Percentiles rank a stretch among this genome's conserved stretches.
phyloP scores from a whole-genome alignment of 768 basidiomycete genomes.

The Termitomyces sp. region DNA sequence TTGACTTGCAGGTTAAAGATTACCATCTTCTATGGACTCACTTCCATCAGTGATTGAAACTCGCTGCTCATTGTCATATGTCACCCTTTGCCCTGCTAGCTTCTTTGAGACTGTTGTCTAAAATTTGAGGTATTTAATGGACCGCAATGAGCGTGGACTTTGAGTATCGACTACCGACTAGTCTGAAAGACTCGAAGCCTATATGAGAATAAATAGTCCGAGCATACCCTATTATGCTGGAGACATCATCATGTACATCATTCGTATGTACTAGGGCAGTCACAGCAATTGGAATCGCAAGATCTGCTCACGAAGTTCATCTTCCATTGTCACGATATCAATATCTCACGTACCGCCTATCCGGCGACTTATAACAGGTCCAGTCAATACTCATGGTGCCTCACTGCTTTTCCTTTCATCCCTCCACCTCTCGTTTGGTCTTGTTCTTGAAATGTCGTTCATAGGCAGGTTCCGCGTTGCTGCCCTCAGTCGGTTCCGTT shows the following conservation, averaged over 20 bases:
- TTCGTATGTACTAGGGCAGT: neutral
- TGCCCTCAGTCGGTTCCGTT: neutral
- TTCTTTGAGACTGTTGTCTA: neutral
- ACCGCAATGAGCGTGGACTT: too few species aligned
- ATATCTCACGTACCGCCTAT: neutral
- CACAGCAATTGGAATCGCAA: neutral
- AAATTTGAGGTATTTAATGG: too few species aligned
- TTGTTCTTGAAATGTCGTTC: slow-evolving; percentile 8
- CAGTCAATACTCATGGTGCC: neutral
- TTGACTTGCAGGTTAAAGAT: too few species aligned
- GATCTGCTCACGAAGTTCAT: neutral
- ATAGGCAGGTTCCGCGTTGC: slow-evolving; percentile 8
- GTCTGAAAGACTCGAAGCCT: neutral
- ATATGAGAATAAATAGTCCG: neutral
- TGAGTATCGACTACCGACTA: too few species aligned
- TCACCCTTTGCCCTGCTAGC: neutral
- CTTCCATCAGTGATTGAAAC: too few species aligned
- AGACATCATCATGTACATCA: neutral
- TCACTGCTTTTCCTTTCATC: neutral
- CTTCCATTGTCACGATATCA: neutral
- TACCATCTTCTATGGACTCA: too few species aligned
- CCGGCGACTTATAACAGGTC: neutral
- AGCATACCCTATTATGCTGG: too few species aligned
- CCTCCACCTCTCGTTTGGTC: neutral
- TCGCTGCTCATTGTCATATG: neutral